Evolutionary conservation across 208 protist species (phyloP).

Genomic region (Vickermania spadyakhi): DNA sequence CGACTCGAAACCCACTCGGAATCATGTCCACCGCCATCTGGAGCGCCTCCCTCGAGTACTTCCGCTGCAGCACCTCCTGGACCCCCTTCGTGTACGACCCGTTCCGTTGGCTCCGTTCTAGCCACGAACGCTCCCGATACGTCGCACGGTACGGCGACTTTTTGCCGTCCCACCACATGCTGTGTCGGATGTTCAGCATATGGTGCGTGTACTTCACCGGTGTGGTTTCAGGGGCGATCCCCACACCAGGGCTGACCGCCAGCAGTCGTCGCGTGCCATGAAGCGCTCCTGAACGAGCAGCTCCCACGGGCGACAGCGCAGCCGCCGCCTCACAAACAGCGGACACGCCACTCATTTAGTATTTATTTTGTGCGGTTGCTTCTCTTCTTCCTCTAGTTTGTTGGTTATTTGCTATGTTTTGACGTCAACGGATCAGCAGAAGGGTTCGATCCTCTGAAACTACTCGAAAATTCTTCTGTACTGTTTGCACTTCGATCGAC

Average conservation of each 20-base stretch:
- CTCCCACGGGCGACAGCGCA: too few species aligned
- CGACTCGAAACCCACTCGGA: conserved; percentile 63
- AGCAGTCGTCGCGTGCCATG: conserved; percentile 22
- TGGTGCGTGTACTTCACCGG: conserved; percentile 84
- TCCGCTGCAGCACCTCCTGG: conserved; percentile 55
- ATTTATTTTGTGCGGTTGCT: too few species aligned
- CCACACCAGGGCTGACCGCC: conserved; percentile 60
- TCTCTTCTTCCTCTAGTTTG: too few species aligned
- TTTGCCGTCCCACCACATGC: conserved; percentile 75
- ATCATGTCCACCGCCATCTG: conserved; percentile 63
- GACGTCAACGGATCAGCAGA: too few species aligned
- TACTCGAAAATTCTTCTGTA: too few species aligned
- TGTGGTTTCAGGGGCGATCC: conserved; percentile 84
- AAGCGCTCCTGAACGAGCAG: too few species aligned
- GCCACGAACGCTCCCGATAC: conserved; percentile 80
- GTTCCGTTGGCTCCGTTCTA: conserved; percentile 43
- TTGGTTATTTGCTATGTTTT: too few species aligned
- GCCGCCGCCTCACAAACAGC: too few species aligned
- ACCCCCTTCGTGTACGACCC: conserved; percentile 38
- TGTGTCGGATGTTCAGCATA: conserved; percentile 84
- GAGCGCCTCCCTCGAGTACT: conserved; percentile 70
- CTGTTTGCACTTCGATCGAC: too few species aligned
- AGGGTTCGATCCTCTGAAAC: too few species aligned
- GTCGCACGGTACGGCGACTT: conserved; percentile 38
- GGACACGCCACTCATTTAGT: too few species aligned